These are phyloP conservation scores for Aspergillus pseudoviridinutans DNA, from an alignment of 2,329 filamentous ascomycete genomes.

Conservation along the genomic window DNA sequence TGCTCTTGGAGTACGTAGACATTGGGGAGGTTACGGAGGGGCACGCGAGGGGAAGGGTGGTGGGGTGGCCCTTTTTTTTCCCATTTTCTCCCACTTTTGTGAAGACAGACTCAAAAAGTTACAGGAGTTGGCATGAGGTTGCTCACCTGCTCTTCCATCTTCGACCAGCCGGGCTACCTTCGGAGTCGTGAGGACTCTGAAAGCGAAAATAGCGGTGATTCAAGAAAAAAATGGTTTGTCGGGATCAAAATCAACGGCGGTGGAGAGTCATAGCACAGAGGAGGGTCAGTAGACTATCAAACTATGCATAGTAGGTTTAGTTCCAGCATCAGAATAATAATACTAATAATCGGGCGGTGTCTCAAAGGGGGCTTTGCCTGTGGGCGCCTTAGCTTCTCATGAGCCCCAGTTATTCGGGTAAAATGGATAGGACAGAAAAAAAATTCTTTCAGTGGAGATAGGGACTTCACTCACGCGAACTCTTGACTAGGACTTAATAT, in stretches of 20 bases:
- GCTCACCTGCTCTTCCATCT: conserved; percentile 45
- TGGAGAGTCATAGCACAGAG: conserved; percentile 22
- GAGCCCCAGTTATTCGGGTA: conserved; percentile 14
- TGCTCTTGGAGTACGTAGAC: neutral
- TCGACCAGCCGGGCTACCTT: conserved; percentile 37
- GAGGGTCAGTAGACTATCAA: conserved; percentile 7
- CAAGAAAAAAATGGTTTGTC: conserved; percentile 14
- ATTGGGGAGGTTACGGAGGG: conserved; percentile 12
- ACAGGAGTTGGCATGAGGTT: conserved; percentile 5
- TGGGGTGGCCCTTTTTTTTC: conserved; percentile 12
- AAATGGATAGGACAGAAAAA: conserved; percentile 1
- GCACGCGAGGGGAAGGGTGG: conserved; percentile 14
- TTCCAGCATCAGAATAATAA: neutral
- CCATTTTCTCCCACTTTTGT: conserved; percentile 1
- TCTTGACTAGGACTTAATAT: neutral
- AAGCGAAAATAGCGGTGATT: conserved; percentile 19
- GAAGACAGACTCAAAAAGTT: neutral
- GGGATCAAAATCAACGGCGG: conserved; percentile 17
- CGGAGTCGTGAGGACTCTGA: conserved; percentile 21
- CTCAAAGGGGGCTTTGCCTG: conserved; percentile 1
- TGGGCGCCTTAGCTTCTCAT: neutral
- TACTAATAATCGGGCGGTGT: neutral
- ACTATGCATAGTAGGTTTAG: conserved; percentile 5
- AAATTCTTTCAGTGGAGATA: conserved; percentile 3
- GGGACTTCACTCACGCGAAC: neutral